phyloP scores from a whole-genome alignment of 164 flowering plant species.

The Tetrastigma voinierianum region DNA sequence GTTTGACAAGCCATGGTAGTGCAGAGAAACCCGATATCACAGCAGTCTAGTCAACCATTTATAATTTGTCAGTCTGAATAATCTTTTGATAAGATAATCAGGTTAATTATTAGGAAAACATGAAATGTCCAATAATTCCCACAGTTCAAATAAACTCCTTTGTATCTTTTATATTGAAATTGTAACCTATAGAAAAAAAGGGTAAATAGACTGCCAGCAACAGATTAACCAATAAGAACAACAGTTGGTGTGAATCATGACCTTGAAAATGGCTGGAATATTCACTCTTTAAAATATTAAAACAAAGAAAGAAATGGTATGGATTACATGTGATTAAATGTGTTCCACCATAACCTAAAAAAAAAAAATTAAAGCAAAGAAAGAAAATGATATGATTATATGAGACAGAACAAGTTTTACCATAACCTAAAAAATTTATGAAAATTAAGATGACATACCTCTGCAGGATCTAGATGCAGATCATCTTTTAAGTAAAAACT shows the following conservation, averaged over 20 bases:
- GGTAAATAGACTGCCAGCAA: not conserved
- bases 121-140: not conserved
- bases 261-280: no score
- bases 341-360: not conserved
- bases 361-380: not conserved
- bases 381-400: not conserved
- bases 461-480: constrained; percentile 96
- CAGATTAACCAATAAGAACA: not conserved
- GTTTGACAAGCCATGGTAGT: constrained; percentile 97
- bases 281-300: not conserved
- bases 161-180: not conserved
- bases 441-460: constrained; percentile 43
- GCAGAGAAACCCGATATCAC: constrained; percentile 89
- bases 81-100: not conserved
- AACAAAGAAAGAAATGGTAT: not conserved
- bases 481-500: constrained; percentile 96
- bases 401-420: not conserved
- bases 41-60: constrained; percentile 85
- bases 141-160: not conserved
- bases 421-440: not conserved
- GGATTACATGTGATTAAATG: not conserved
- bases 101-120: not conserved
- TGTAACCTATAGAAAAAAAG: not conserved
- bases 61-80: constrained; percentile 34
- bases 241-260: not conserved